A percentile compares a stretch with the other conserved stretches of the same genome.
These are phyloP conservation scores for Eucalyptus sp. DNA, from an alignment of 345 rosid species.

Conservation along the genomic window DNA sequence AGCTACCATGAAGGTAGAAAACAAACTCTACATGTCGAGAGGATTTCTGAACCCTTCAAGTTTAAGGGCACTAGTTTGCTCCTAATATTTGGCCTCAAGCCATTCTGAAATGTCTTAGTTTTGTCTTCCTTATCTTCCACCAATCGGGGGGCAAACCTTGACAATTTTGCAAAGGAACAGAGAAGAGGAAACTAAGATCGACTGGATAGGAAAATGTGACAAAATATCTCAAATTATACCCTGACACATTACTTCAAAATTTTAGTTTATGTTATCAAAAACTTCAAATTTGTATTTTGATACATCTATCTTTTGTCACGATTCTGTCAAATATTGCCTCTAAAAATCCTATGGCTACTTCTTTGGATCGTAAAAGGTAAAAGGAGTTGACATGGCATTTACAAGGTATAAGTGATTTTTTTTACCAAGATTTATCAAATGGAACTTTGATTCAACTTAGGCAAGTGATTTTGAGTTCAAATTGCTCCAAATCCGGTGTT, in stretches of 20 bases:
- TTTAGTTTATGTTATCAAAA: no score
- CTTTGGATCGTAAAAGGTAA: background rate
- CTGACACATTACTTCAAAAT: fast-evolving
- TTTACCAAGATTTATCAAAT: background rate
- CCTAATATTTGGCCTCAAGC: background rate
- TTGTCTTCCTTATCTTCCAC: background rate
- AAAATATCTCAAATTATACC: background rate
- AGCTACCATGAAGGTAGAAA: no score
- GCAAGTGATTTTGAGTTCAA: background rate
- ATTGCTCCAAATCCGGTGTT: background rate
- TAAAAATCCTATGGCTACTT: background rate
- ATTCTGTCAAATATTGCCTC: background rate
- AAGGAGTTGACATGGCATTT: background rate
- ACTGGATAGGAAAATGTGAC: no score
- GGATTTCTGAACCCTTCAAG: no score
- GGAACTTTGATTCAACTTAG: background rate
- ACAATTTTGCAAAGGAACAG: no score
- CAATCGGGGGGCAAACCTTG: background rate
- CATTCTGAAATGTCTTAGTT: background rate
- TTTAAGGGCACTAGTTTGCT: background rate
- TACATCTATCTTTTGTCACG: background rate
- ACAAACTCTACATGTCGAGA: no score
- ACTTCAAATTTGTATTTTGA: background rate
- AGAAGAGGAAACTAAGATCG: no score
- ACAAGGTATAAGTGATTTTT: background rate